phyloP scores from a whole-genome alignment of 441 rosid genomes.

The Flueggea neowawraea region DNA sequence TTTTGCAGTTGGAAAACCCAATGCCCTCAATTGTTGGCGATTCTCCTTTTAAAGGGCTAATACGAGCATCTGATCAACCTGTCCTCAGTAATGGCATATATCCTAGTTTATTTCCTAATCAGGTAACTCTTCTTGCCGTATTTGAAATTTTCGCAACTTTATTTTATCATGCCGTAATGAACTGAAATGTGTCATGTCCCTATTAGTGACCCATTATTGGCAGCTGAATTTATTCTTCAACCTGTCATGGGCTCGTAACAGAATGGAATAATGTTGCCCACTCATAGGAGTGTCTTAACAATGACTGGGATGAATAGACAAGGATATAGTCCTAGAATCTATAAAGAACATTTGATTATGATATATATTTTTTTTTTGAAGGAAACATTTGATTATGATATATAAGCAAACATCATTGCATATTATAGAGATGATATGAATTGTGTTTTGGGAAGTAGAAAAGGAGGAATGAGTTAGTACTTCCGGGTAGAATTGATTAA shows the following conservation, averaged over 20 bases:
- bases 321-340: too few species aligned
- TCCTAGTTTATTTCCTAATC: constrained; percentile 45
- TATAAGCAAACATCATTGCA: too few species aligned
- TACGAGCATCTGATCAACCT: constrained; percentile 47
- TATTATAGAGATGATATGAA: too few species aligned
- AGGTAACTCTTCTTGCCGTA: constrained; percentile 43
- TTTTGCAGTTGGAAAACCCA: constrained; percentile 45
- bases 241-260: neutral
- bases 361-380: too few species aligned
- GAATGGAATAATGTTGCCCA: neutral
- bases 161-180: neutral
- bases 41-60: constrained; percentile 41
- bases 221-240: constrained; percentile 4
- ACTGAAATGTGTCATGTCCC: neutral
- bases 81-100: constrained; percentile 42
- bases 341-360: too few species aligned
- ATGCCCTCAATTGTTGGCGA: constrained; percentile 30
- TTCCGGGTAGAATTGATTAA: neutral
- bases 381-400: too few species aligned
- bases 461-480: too few species aligned
- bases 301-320: too few species aligned
- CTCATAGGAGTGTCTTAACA: too few species aligned
- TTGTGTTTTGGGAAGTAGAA: too few species aligned
- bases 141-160: neutral
- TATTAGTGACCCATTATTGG: neutral